Conservation (phyloP, 768 basidiomycete species). For the Dictyophora rubrovolvata region DNA sequence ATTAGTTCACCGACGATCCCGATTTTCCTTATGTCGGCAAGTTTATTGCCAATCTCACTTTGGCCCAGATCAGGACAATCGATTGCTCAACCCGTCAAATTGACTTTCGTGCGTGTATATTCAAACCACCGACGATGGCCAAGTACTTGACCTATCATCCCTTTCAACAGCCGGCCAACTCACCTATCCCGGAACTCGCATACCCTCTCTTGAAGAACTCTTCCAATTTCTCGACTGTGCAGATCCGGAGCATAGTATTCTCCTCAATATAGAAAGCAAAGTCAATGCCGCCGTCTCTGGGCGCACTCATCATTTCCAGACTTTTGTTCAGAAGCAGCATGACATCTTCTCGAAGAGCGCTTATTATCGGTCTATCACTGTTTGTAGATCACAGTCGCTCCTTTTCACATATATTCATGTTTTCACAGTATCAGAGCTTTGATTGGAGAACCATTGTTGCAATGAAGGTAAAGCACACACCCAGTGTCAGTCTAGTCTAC, state of each 20-base stretch:
- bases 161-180: slow-evolving; percentile 43
- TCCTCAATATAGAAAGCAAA: slow-evolving; percentile 77
- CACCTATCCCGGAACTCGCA: slow-evolving; percentile 55
- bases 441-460: slow-evolving; percentile 68
- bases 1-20: slow-evolving; percentile 46
- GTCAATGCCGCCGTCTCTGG: slow-evolving; percentile 46
- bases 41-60: slow-evolving; percentile 62
- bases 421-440: slow-evolving; percentile 62
- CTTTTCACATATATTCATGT: background rate
- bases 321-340: slow-evolving; percentile 55
- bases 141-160: slow-evolving; percentile 3
- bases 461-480: slow-evolving; percentile 46
- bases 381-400: slow-evolving; percentile 21
- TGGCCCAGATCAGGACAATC: slow-evolving; percentile 69
- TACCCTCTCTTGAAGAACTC: slow-evolving; percentile 64
- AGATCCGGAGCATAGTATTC: slow-evolving; percentile 49
- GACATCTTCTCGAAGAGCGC: slow-evolving; percentile 45
- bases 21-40: slow-evolving; percentile 66
- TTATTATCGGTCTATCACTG: slow-evolving; percentile 57
- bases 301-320: slow-evolving; percentile 41
- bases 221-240: slow-evolving; percentile 70
- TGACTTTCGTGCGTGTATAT: slow-evolving; percentile 40
- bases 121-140: background rate
- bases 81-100: slow-evolving; percentile 62
- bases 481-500: background rate